Percentiles rank a stretch among this genome's conserved stretches.
Evolutionary conservation across 23 red algal genomes (phyloP).

Genomic region (Gracilaria gracilis): DNA sequence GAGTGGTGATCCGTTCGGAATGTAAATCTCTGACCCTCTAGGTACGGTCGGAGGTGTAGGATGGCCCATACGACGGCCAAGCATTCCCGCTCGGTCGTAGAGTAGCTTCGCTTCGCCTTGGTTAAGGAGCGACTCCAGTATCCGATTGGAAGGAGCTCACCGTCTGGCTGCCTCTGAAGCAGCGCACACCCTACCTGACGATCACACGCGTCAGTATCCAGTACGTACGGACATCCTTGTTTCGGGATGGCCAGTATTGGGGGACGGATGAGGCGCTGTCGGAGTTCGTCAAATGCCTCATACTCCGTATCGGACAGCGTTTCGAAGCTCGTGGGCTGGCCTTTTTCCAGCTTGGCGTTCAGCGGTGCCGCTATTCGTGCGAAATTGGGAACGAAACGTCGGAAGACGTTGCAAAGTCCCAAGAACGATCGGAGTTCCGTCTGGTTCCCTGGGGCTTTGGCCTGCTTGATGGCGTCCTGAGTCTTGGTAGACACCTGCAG

Average conservation of each 20-base stretch:
- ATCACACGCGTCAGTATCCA: too few relatives aligned
- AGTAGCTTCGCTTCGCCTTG: too few relatives aligned
- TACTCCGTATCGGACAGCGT: too few relatives aligned
- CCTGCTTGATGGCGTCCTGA: background rate
- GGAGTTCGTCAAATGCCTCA: background rate
- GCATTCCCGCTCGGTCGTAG: too few relatives aligned
- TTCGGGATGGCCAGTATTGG: constrained; percentile 26
- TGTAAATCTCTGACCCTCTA: constrained; percentile 17
- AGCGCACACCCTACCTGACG: too few relatives aligned
- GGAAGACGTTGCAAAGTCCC: constrained; percentile 46
- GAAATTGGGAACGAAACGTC: constrained; percentile 41
- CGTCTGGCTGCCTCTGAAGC: too few relatives aligned
- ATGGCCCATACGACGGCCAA: too few relatives aligned
- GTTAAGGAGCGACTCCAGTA: too few relatives aligned
- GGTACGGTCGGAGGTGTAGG: too few relatives aligned
- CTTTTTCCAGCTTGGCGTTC: constrained; percentile 11
- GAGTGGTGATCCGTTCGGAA: constrained; percentile 16
- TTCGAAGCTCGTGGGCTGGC: background rate
- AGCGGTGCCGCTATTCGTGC: constrained; percentile 34
- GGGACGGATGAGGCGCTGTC: background rate
- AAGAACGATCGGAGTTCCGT: constrained; percentile 43
- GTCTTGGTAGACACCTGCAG: constrained; percentile 12
- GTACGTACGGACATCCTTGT: background rate
- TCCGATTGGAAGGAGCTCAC: too few relatives aligned
- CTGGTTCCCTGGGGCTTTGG: constrained; percentile 12